Base-by-base conservation (phyloP, 2,329 filamentous ascomycete genomes). In the Ophiosphaerella korrae region DNA sequence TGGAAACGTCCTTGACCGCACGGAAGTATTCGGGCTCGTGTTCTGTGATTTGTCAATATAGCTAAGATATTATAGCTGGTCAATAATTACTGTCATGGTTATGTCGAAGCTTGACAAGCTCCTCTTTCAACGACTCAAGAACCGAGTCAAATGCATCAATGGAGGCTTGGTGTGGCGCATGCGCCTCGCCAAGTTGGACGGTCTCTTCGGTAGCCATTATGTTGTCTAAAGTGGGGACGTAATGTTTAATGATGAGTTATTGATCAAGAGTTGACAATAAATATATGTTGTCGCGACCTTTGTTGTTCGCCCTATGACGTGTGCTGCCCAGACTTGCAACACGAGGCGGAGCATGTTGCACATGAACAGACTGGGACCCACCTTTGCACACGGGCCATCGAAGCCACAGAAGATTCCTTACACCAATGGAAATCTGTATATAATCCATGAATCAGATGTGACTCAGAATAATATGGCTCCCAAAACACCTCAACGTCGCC, bases 1-100 rank as follows among this genome's bases (percentile, higher is more conserved):
- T 74, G 18, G 75, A 71, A 9, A 81, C 67, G 16, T 62, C 47
- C 39, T 76, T 77, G 44, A 74, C 69, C 5, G 63, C 58, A 34
- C 56, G 54, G 50, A 74, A 75, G 55, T 74, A 74, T 39, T 71
- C 67, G 7, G 69, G 67, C 42, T 74, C 71, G 48, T 75, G 71
- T 49, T 68, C 69, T 72, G 23, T 36, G 5, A 26, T 7, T 7
- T 13, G 21, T 5, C 7, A 5, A 14, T 36, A 21, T 8, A 9
- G 12, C 6, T 16, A n/a, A 14, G 5, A 18, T 16, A 35, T 21
- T n/a, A 11, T 13, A 8, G 16, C 7, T 11, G 31, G 18, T n/a
- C 11, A 26, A 16, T 23, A 35, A 24, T 23, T 63, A 72, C 69
- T 74, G 48, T 72, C 68, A 44, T 73, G 68, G 11, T 68, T 48